Base-by-base conservation (phyloP, 23 red algal genomes). In the Chondrus crispus region DNA sequence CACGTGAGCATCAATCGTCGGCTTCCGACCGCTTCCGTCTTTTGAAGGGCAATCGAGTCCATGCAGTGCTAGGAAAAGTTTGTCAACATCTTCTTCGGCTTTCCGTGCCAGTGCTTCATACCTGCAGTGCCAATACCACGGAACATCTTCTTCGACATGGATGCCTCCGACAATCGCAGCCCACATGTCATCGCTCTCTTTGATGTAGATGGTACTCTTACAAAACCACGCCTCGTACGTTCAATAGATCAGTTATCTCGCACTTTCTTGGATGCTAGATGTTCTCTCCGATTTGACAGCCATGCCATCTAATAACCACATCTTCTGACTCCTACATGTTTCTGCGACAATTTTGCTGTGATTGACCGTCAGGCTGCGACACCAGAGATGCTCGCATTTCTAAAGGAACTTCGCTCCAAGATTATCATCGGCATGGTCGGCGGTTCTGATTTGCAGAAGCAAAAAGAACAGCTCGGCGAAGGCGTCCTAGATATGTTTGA, bases 121-220 rank as follows among this genome's bases (percentile, higher is more conserved):
- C n/a, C n/a, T n/a, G n/a, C n/a, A n/a, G n/a, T n/a, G n/a, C n/a
- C n/a, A n/a, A n/a, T n/a, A n/a, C n/a, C n/a, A n/a, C n/a, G n/a
- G n/a, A n/a, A n/a, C n/a, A 66, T 13, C 60, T 32, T 66, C 7
- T 14, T 20, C 9, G 60, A 35, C 2, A 90, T 90, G 87, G 72
- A 90, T 77, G 36, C 33, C 22, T 42, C 33, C 14, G 93, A 85
- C 54, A 44, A 44, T 51, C 88, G 86, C 24, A 39, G 49, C 16
- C 66, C 33, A 22, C 68, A 96, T 68, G 81, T 88, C n/a, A 95
- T 99, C 42, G 97, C 91, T 14, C 80, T 99, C 29, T 99, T 99
- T 70, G 97, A 99, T 46, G 97, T 99, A 69, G 97, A 99, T 82
- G 97, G 97, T 32, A 99, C 97, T 24, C 94, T 99, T 57, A 99